phyloP scores from a whole-genome alignment of 352 stramenopile species.

The Phytophthora multivora region DNA sequence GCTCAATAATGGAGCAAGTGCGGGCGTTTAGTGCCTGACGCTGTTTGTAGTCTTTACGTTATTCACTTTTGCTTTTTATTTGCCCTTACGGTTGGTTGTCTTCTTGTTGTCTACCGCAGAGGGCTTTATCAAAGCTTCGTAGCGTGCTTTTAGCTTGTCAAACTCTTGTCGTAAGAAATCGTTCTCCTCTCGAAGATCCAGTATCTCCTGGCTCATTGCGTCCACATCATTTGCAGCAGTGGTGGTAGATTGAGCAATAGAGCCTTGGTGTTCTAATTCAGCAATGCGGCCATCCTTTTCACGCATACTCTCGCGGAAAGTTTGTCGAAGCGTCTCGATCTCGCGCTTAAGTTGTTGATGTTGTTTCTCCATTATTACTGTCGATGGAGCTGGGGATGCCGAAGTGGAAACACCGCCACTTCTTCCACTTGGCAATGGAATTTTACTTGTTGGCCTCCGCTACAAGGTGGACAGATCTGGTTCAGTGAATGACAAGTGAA shows the following conservation, averaged over 20 bases:
- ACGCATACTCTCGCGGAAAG: constrained; percentile 56
- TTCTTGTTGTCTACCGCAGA: constrained; percentile 4
- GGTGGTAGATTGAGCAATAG: constrained; percentile 2
- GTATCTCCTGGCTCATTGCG: constrained; percentile 39
- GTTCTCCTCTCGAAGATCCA: constrained; percentile 73
- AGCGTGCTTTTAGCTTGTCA: constrained; percentile 65
- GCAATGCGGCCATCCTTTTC: constrained; percentile 72
- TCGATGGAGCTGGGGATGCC: constrained; percentile 7
- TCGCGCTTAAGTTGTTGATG: constrained; percentile 33
- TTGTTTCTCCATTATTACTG: constrained; percentile 29
- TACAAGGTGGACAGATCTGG: constrained; percentile 5
- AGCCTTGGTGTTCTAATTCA: constrained; percentile 33
- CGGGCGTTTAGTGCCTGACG: constrained; percentile 20
- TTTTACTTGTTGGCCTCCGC: constrained; percentile 33
- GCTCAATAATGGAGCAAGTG: constrained; percentile 59
- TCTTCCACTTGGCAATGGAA: constrained; percentile 11
- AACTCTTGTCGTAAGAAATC: constrained; percentile 69
- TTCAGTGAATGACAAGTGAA: background rate
- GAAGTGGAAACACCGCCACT: background rate
- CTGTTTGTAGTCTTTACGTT: background rate
- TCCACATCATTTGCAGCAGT: constrained; percentile 4
- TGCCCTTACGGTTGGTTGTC: constrained; percentile 1
- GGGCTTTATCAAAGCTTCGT: constrained; percentile 42
- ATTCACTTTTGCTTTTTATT: constrained; percentile 13
- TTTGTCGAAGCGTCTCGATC: constrained; percentile 48